These are phyloP conservation scores for Bolboschoenus planiculmis DNA, from an alignment of 176 grass and related monocot species.

Conservation along the genomic window DNA sequence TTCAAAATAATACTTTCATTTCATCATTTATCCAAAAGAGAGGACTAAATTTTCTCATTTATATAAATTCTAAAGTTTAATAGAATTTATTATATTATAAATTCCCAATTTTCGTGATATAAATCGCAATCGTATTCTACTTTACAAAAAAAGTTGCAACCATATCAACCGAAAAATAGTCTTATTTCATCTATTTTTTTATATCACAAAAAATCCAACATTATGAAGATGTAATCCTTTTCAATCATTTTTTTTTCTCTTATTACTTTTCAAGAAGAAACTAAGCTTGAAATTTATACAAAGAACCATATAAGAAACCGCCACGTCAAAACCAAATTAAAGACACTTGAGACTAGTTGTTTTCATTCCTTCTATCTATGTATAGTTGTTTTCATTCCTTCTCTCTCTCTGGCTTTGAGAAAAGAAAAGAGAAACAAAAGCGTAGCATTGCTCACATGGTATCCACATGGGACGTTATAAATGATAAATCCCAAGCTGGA, in stretches of 20 bases:
- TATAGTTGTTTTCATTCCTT: background rate
- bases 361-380: background rate
- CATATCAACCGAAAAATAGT: background rate
- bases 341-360: background rate
- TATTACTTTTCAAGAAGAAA: background rate
- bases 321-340: background rate
- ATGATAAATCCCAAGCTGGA: slow-evolving; percentile 25
- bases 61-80: no score
- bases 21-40: no score
- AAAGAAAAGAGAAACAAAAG: slow-evolving; percentile 17
- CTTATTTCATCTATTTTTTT: background rate
- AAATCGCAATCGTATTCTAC: no score
- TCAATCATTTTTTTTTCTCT: background rate
- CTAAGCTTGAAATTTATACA: background rate
- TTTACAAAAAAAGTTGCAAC: no score
- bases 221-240: background rate
- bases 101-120: no score
- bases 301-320: background rate
- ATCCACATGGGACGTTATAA: slow-evolving; percentile 30
- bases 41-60: no score
- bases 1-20: no score
- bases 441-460: slow-evolving; percentile 31
- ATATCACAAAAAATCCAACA: background rate
- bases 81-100: no score
- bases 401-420: slow-evolving; percentile 22